Base-by-base conservation (phyloP, 2,329 filamentous ascomycete genomes). In the Fusarium buharicum region DNA sequence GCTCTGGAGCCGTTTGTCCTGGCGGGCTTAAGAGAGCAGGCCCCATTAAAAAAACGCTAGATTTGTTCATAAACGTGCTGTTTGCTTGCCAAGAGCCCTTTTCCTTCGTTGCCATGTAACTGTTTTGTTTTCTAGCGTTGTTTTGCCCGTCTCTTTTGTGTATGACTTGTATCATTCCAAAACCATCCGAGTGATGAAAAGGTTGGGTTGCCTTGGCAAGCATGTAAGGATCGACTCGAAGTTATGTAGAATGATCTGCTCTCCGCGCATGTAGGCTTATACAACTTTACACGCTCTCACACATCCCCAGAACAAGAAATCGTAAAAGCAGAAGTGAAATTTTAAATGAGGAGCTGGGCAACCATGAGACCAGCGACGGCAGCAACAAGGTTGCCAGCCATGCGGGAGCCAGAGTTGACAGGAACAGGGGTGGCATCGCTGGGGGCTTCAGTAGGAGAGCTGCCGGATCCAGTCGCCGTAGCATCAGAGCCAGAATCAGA, bases 291-390 rank as follows among this genome's bases (percentile, higher is more conserved):
- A 72, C 70, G 66, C 57, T 63, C 62, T 59, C 39, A 56, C 55
- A 58, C 59, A 62, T 24, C 58, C 64, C 41, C 55, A 54, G 36
- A 63, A 52, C 36, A 66, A 66, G 50, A 61, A 67, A 60, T 58
- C 55, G 65, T 70, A 69, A 60, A 71, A 58, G 52, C 62, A 67
- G 59, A 69, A 71, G 44, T 50, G 52, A 68, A 67, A 44, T 41
- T 37, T 58, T 69, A 75, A 59, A 70, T 68, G 45, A 76, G 57
- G 43, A 75, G 62, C 67, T 74, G 73, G 36, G 71, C 73, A 27
- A 72, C 20, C 18, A 73, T 48, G 50, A 70, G 55, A 44, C 68
- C 72, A 13, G 63, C 72, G 28, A 70, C 70, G 28, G 70, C 74
- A 49, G 71, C 51, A 43, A 70, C 48, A 40, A 68, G 53, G 68